phyloP scores from a whole-genome alignment of 192 early-diverging fungal species.

The Spizellomyces punctatus region DNA sequence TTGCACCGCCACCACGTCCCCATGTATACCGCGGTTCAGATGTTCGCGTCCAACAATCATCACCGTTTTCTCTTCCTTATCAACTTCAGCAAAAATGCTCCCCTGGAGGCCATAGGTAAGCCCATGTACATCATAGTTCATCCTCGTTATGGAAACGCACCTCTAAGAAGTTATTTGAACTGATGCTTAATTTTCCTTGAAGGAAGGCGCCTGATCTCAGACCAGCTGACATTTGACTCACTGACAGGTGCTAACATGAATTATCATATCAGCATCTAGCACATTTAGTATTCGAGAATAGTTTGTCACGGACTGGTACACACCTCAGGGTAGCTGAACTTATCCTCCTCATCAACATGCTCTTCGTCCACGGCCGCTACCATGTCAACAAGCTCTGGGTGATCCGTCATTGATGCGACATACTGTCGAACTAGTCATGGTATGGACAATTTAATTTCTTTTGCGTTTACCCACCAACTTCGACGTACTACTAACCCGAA shows the following conservation, averaged over 20 bases:
- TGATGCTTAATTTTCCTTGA: conserved; percentile 83
- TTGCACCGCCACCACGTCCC: conserved; percentile 88
- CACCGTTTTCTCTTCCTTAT: conserved; percentile 75
- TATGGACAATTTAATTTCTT: not conserved
- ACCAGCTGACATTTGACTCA: conserved; percentile 79
- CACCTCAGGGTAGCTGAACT: conserved; percentile 63
- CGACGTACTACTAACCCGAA: not conserved
- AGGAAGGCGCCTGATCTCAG: conserved; percentile 78
- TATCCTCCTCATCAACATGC: conserved; percentile 54
- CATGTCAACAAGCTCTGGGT: conserved; percentile 93
- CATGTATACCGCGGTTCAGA: conserved; percentile 91
- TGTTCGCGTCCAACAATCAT: conserved; percentile 79
- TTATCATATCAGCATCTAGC: too few species aligned
- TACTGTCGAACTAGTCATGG: conserved; percentile 66
- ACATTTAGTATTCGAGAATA: too few species aligned
- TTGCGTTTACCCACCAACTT: not conserved
- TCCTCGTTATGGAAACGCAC: conserved; percentile 19
- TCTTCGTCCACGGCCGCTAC: conserved; percentile 58
- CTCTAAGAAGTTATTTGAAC: conserved; percentile 86
- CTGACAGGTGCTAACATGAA: conserved; percentile 60
- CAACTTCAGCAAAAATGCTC: conserved; percentile 70
- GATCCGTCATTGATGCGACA: conserved; percentile 68
- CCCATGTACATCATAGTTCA: not conserved
- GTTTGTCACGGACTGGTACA: too few species aligned
- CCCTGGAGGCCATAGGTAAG: conserved; percentile 37